Evolutionary conservation across 768 basidiomycete genomes (phyloP).

Genomic region (Aureoboletus auriporus): DNA sequence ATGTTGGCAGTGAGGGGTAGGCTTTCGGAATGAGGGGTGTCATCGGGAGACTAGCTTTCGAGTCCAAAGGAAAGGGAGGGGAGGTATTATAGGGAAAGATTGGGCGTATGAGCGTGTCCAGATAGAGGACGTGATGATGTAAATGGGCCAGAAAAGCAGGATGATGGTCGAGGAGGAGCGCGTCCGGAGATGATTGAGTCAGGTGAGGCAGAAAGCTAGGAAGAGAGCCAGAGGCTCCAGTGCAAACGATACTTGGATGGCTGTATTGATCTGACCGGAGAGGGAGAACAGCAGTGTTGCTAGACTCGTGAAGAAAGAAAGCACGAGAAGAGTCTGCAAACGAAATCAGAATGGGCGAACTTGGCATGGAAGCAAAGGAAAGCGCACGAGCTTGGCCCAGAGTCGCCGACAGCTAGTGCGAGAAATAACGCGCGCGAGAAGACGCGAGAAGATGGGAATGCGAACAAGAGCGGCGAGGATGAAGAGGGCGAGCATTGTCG

Average conservation of each 20-base stretch:
- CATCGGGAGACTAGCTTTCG: slow-evolving; percentile 69
- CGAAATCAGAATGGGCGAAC: not conserved
- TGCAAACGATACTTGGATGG: slow-evolving; percentile 47
- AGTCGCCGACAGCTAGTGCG: slow-evolving; percentile 50
- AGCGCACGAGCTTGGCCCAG: slow-evolving; percentile 63
- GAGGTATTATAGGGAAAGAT: slow-evolving; percentile 28
- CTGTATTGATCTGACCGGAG: slow-evolving; percentile 29
- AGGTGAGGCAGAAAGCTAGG: slow-evolving; percentile 48
- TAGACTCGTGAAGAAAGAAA: slow-evolving; percentile 46
- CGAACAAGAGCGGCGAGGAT: slow-evolving; percentile 40
- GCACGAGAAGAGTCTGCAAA: slow-evolving; percentile 42
- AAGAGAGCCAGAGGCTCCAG: slow-evolving; percentile 57
- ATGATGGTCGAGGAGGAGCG: slow-evolving; percentile 67
- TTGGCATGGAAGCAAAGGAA: not conserved
- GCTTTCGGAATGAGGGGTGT: slow-evolving; percentile 47
- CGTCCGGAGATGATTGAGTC: slow-evolving; percentile 66
- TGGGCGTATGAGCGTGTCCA: slow-evolving; percentile 56
- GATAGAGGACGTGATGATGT: slow-evolving; percentile 45
- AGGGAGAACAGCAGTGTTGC: slow-evolving; percentile 39
- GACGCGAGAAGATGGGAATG: slow-evolving; percentile 28
- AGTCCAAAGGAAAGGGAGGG: slow-evolving; percentile 51
- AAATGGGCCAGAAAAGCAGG: slow-evolving; percentile 81
- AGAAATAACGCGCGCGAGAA: slow-evolving; percentile 32
- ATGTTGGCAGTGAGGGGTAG: slow-evolving; percentile 76
- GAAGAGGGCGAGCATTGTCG: slow-evolving; percentile 45